Percentiles rank a stretch among this genome's conserved stretches.
These are phyloP conservation scores for Boletus sp. DNA, from an alignment of 768 basidiomycete genomes.

Conservation along the genomic window DNA sequence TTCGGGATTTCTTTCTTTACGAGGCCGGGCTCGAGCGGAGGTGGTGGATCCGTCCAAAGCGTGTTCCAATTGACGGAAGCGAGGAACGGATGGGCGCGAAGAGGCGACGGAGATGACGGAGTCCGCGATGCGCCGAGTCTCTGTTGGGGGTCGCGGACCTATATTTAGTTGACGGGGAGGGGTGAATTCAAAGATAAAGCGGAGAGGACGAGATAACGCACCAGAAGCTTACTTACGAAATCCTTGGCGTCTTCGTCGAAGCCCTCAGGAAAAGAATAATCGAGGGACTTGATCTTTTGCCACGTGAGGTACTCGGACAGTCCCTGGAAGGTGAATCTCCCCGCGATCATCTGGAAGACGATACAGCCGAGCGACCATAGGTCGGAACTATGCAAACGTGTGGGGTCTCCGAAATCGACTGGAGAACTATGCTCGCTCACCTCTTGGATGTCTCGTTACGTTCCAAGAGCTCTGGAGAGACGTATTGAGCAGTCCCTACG, in stretches of 20 bases:
- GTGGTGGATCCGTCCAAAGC: slow-evolving; percentile 65
- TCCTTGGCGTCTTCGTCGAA: slow-evolving; percentile 83
- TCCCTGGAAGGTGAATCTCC: slow-evolving; percentile 88
- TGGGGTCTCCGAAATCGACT: background rate
- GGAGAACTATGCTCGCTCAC: slow-evolving; percentile 38
- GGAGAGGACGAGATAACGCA: slow-evolving; percentile 28
- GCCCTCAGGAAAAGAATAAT: slow-evolving; percentile 83
- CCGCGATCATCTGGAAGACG: slow-evolving; percentile 89
- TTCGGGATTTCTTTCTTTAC: slow-evolving; percentile 44
- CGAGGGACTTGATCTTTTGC: slow-evolving; percentile 87
- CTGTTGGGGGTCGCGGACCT: slow-evolving; percentile 57
- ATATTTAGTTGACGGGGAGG: slow-evolving; percentile 22
- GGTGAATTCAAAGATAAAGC: background rate
- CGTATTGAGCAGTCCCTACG: slow-evolving; percentile 90
- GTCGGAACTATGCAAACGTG: slow-evolving; percentile 62
- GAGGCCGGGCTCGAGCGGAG: slow-evolving; percentile 57
- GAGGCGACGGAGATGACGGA: slow-evolving; percentile 38
- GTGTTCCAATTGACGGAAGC: slow-evolving; percentile 54
- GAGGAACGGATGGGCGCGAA: slow-evolving; percentile 66
- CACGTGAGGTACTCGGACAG: slow-evolving; percentile 92
- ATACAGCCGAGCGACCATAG: slow-evolving; percentile 96
- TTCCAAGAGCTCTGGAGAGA: slow-evolving; percentile 82
- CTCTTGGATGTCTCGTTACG: slow-evolving; percentile 72
- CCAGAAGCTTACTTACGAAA: slow-evolving; percentile 75
- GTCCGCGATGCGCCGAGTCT: slow-evolving; percentile 56